Conservation (phyloP, 805 yeast species). For the Cyberlindnera petersonii region DNA sequence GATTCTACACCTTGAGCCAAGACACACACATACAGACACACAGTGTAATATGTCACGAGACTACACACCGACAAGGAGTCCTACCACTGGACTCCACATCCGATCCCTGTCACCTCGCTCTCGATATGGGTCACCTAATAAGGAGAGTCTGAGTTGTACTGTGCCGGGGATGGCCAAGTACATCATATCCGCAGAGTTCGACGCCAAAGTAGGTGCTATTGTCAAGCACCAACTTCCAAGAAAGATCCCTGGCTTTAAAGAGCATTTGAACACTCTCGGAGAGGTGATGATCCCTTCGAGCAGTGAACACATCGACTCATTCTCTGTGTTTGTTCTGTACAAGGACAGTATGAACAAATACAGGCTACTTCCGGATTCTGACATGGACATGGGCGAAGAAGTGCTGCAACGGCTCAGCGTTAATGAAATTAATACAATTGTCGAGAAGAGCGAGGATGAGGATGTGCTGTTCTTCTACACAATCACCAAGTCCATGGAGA, state of each 20-base stretch:
- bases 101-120: not conserved
- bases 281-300: constrained; percentile 63
- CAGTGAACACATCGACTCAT: constrained; percentile 52
- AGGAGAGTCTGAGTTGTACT: constrained; percentile 5
- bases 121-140: constrained; percentile 3
- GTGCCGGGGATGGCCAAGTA: constrained; percentile 42
- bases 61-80: constrained; percentile 2
- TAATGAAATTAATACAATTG: constrained; percentile 22
- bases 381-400: constrained; percentile 18
- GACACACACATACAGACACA: not conserved
- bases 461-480: constrained; percentile 53
- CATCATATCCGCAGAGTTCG: constrained; percentile 73
- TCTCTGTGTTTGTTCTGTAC: constrained; percentile 52
- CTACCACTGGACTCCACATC: not conserved
- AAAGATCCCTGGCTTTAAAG: constrained; percentile 34
- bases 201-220: constrained; percentile 69
- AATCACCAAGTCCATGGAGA: constrained; percentile 46
- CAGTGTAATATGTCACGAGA: constrained; percentile 3
- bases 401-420: constrained; percentile 12
- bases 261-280: constrained; percentile 37
- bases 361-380: constrained; percentile 19
- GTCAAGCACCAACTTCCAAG: constrained; percentile 58
- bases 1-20: not conserved
- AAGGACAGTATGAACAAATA: constrained; percentile 29
- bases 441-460: constrained; percentile 20